A percentile compares a stretch with the other conserved stretches of the same genome.
These are phyloP conservation scores for Cytospora piceicola DNA, from an alignment of 2,329 filamentous ascomycete genomes.

Conservation along the genomic window DNA sequence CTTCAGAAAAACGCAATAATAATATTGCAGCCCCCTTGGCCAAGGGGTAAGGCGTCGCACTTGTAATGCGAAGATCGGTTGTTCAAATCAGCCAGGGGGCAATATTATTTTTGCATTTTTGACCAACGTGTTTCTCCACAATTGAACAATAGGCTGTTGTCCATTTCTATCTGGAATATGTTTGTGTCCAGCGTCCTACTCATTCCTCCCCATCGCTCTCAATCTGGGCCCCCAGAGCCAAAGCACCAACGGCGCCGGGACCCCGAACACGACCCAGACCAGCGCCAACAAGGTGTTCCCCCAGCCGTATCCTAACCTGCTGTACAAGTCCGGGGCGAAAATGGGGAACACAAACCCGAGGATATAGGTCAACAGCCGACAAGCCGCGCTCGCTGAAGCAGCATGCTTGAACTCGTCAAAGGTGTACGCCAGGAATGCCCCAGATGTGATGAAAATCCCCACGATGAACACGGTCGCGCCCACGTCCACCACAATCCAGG, in stretches of 20 bases:
- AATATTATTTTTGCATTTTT: not conserved
- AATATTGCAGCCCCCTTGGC: slow-evolving; percentile 7
- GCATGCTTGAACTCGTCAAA: slow-evolving; percentile 52
- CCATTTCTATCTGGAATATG: too few relatives aligned
- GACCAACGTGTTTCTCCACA: not conserved
- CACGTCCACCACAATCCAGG: slow-evolving; percentile 62
- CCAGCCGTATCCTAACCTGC: slow-evolving; percentile 49
- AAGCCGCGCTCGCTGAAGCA: slow-evolving; percentile 52
- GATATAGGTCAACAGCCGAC: slow-evolving; percentile 56
- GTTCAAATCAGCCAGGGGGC: slow-evolving; percentile 10
- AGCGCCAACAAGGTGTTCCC: slow-evolving; percentile 44
- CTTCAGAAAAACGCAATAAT: not conserved
- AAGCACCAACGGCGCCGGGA: slow-evolving; percentile 43
- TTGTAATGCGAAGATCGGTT: slow-evolving; percentile 14
- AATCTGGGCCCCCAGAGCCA: slow-evolving; percentile 27
- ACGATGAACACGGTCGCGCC: slow-evolving; percentile 55
- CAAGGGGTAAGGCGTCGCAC: slow-evolving; percentile 12
- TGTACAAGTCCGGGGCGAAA: slow-evolving; percentile 50
- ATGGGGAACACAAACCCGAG: slow-evolving; percentile 60
- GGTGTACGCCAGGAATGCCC: slow-evolving; percentile 58
- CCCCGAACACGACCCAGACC: slow-evolving; percentile 51
- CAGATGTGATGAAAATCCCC: slow-evolving; percentile 57
- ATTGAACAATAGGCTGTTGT: too few relatives aligned
- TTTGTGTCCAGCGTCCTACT: not conserved
- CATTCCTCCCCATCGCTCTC: slow-evolving; percentile 14